Evolutionary conservation across 2,329 filamentous ascomycete species (phyloP).

Genomic region (Dendrostoma leiphaemia): DNA sequence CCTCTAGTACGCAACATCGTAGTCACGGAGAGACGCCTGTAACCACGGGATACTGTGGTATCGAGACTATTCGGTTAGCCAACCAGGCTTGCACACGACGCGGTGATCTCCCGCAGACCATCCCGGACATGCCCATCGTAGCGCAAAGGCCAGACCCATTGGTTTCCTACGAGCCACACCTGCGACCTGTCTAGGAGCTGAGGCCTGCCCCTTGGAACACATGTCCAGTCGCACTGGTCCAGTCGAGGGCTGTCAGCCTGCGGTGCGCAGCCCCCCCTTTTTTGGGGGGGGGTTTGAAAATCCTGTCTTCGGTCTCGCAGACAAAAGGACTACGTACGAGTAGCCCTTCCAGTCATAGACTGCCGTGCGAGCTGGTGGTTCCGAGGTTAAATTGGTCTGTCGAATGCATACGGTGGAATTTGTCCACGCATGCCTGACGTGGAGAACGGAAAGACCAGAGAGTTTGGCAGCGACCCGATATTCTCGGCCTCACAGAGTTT

Average conservation of each 20-base stretch:
- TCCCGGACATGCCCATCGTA: background rate
- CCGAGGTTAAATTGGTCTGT: background rate
- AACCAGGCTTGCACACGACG: conserved; percentile 17
- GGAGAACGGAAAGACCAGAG: background rate
- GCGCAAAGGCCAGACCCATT: conserved; percentile 1
- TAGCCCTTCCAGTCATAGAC: background rate
- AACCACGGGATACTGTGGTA: background rate
- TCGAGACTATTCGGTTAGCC: conserved; percentile 2
- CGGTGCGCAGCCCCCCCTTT: background rate
- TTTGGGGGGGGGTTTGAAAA: too few species aligned
- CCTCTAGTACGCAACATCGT: background rate
- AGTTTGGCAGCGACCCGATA: background rate
- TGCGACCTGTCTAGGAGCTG: too few species aligned
- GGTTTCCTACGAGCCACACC: conserved; percentile 1
- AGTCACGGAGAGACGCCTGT: background rate
- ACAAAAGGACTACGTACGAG: background rate
- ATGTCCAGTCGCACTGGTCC: background rate
- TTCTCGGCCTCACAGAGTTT: background rate
- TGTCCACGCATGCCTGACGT: background rate
- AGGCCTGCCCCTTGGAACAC: background rate
- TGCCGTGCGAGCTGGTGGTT: background rate
- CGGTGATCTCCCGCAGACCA: conserved; percentile 10
- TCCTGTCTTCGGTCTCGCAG: background rate
- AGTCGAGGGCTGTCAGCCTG: background rate
- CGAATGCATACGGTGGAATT: background rate